Percentiles rank a stretch among this genome's conserved stretches.
These are phyloP conservation scores for Cupressus sempervirens DNA, from an alignment of 75 land plant species.

Conservation along the genomic window DNA sequence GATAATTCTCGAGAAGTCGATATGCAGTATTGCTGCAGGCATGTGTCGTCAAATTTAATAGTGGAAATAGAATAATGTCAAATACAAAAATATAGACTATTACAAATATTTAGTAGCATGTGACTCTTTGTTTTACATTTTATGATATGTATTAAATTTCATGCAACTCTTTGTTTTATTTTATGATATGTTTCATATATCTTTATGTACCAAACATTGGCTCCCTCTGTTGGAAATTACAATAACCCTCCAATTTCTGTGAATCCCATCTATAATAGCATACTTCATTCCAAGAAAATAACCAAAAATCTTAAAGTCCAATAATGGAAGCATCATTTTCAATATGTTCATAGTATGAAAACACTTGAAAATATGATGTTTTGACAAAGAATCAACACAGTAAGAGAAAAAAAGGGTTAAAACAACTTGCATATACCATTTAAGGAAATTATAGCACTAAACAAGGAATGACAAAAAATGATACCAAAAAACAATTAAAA, in stretches of 20 bases:
- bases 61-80: neutral
- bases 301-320: neutral
- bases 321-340: neutral
- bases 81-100: neutral
- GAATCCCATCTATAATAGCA: neutral
- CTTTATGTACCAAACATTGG: no score
- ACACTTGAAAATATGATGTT: neutral
- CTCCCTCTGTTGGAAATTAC: neutral
- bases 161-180: no score
- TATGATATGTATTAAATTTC: no score
- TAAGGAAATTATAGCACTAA: neutral
- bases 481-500: neutral
- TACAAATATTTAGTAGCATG: no score
- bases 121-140: no score
- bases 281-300: neutral
- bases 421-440: no score
- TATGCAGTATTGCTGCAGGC: conserved; percentile 80
- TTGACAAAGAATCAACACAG: neutral
- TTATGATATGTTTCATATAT: no score
- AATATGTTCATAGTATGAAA: no score
- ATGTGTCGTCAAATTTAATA: neutral
- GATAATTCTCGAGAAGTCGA: conserved; percentile 85
- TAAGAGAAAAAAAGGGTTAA: neutral
- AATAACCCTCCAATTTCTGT: no score
- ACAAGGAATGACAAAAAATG: neutral